phyloP scores from a whole-genome alignment of 2,329 filamentous ascomycete genomes.

The Oidium heveae region DNA sequence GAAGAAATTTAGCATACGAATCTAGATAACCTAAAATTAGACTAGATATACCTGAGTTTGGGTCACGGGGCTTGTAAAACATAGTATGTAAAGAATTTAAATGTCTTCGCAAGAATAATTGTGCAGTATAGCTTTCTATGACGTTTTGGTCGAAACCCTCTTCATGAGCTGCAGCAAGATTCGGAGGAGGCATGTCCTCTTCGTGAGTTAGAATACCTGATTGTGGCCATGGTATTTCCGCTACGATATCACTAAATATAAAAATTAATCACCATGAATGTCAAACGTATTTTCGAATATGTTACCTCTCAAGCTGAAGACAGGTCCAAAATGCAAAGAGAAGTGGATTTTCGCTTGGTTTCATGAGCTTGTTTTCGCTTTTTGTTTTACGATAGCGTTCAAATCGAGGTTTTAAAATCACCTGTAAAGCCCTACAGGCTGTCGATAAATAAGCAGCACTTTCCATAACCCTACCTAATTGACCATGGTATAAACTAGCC shows the following conservation, averaged over 20 bases:
- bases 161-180: conserved; percentile 20
- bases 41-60: neutral
- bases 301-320: conserved; percentile 66
- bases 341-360: conserved; percentile 31
- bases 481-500: conserved; percentile 70
- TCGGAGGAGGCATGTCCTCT: conserved; percentile 41
- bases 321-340: conserved; percentile 80
- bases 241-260: conserved; percentile 51
- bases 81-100: conserved; percentile 33
- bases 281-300: conserved; percentile 1
- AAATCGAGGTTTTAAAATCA: conserved; percentile 43
- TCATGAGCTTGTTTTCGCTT: conserved; percentile 1
- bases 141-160: conserved; percentile 23
- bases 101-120: conserved; percentile 37
- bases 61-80: conserved; percentile 12
- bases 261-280: neutral
- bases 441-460: conserved; percentile 41
- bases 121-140: conserved; percentile 33
- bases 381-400: conserved; percentile 16
- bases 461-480: conserved; percentile 64
- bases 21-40: neutral
- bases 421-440: conserved; percentile 33
- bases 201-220: conserved; percentile 36
- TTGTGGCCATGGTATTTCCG: conserved; percentile 45
- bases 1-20: neutral